Evolutionary conservation across 495 filamentous ascomycete species (phyloP).

Genomic region (Neurospora sp.): DNA sequence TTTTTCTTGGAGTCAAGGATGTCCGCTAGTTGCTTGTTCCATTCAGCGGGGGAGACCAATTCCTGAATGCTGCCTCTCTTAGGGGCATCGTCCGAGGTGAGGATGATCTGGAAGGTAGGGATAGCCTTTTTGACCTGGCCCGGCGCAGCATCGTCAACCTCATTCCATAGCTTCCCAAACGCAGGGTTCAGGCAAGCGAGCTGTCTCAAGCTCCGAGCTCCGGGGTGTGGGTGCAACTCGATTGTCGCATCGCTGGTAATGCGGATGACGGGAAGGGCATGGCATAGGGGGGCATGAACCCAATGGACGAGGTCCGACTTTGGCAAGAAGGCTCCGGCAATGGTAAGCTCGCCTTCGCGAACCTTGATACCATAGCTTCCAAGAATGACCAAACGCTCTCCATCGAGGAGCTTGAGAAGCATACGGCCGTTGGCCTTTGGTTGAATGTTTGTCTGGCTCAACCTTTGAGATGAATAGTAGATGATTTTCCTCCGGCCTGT

Average conservation of each 20-base stretch:
- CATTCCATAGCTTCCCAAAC: conserved; percentile 68
- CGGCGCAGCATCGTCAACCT: conserved; percentile 9
- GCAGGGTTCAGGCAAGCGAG: conserved; percentile 55
- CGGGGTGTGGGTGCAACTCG: conserved; percentile 40
- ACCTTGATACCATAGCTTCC: conserved; percentile 69
- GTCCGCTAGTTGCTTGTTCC: conserved; percentile 42
- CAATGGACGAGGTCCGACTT: conserved; percentile 42
- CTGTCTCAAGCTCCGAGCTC: conserved; percentile 42
- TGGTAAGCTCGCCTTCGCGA: conserved; percentile 43
- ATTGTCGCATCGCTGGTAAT: conserved; percentile 41
- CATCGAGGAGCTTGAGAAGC: conserved; percentile 28
- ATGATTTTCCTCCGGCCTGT: neutral
- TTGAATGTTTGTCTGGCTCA: neutral
- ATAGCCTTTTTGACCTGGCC: neutral
- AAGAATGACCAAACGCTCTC: conserved; percentile 55
- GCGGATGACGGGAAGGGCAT: conserved; percentile 64
- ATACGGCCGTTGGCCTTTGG: conserved; percentile 21
- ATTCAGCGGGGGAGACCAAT: conserved; percentile 54
- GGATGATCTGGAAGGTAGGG: conserved; percentile 34
- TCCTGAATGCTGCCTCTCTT: conserved; percentile 42
- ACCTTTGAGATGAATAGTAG: neutral
- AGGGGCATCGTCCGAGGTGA: conserved; percentile 34
- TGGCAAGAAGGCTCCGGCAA: conserved; percentile 57
- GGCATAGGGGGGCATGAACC: conserved; percentile 65
- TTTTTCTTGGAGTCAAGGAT: conserved; percentile 30